Conservation (phyloP, 345 rosid genomes). For the Orychophragmus violaceus region DNA sequence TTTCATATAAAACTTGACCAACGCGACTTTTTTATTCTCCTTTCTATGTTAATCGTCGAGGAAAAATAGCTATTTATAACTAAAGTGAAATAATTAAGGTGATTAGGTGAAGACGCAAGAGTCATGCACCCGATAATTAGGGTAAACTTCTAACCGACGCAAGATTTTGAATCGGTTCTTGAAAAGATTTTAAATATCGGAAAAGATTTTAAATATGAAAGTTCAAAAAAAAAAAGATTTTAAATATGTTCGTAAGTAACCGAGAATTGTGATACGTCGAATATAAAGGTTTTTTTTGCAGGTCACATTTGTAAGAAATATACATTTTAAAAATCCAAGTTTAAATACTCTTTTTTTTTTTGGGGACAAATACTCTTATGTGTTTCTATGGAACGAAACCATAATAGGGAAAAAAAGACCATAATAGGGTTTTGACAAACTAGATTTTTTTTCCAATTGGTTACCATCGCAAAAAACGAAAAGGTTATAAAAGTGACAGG, state of each 20-base stretch:
- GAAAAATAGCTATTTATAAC: neutral
- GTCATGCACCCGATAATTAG: constrained; percentile 16
- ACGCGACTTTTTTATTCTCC: constrained; percentile 1
- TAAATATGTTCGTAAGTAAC: neutral
- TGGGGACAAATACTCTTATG: too few species aligned
- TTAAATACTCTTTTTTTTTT: neutral
- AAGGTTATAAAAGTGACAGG: neutral
- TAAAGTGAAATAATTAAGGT: neutral
- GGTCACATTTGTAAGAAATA: neutral
- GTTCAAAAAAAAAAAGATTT: neutral
- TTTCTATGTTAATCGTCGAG: neutral
- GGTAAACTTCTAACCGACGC: constrained; percentile 2
- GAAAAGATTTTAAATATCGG: neutral
- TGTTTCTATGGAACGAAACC: neutral
- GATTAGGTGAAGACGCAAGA: constrained; percentile 4
- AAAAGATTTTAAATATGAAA: neutral
- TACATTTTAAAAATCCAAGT: neutral
- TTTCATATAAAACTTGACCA: neutral
- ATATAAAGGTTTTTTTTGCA: neutral
- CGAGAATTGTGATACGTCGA: neutral
- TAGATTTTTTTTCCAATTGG: neutral
- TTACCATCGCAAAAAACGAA: neutral
- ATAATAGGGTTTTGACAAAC: neutral
- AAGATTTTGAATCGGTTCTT: neutral
- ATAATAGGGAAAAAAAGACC: too few species aligned